A percentile compares a stretch with the other conserved stretches of the same genome.
These are phyloP conservation scores for Tanacetum coccineum DNA, from an alignment of 129 eudicot genomes.

Conservation along the genomic window DNA sequence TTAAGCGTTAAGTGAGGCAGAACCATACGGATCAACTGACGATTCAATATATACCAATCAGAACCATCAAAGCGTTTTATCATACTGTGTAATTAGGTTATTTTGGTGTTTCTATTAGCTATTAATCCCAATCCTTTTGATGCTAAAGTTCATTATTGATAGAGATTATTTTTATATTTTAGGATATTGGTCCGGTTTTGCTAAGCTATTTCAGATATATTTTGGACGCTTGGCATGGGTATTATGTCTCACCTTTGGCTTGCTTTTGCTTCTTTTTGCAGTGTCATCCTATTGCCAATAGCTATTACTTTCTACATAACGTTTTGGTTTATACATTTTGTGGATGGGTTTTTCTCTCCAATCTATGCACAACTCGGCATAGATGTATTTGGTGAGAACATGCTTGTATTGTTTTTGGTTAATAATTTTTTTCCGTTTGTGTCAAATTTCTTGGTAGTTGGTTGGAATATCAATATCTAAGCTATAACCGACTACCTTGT, in stretches of 20 bases:
- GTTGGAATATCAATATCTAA: too few relatives aligned
- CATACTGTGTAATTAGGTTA: too few relatives aligned
- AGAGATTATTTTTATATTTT: background rate
- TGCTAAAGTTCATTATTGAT: background rate
- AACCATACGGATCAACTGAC: too few relatives aligned
- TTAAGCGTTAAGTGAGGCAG: background rate
- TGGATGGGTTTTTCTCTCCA: slow-evolving; percentile 89
- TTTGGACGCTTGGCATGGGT: background rate
- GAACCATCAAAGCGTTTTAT: too few relatives aligned
- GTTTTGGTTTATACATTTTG: slow-evolving; percentile 90
- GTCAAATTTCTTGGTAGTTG: too few relatives aligned
- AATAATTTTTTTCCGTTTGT: background rate
- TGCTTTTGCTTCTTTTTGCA: slow-evolving; percentile 35
- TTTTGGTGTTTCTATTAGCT: background rate
- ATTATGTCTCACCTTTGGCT: background rate
- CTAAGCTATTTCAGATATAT: background rate
- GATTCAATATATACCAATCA: too few relatives aligned
- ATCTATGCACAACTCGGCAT: slow-evolving; percentile 81
- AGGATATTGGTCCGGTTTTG: background rate
- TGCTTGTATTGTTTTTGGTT: background rate
- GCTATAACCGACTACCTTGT: too few relatives aligned
- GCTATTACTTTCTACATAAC: slow-evolving; percentile 82
- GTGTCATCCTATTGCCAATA: slow-evolving; percentile 76
- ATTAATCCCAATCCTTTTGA: background rate
- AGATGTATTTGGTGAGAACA: slow-evolving; percentile 63